Evolutionary conservation across 331 rosid genomes (phyloP).

Genomic region (Spiraea crenata): DNA sequence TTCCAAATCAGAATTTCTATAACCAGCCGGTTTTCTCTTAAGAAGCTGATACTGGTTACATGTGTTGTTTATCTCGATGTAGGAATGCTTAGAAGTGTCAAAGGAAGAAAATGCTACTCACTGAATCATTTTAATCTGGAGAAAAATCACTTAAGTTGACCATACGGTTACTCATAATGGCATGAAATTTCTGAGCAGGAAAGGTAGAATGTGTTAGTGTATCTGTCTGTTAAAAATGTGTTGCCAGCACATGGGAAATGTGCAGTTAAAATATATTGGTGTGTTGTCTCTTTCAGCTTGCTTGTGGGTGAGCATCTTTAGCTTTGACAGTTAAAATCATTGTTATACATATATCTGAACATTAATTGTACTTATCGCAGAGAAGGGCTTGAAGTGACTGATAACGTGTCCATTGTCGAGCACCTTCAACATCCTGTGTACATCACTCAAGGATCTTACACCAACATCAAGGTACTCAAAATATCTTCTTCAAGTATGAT

Average conservation of each 20-base stretch:
- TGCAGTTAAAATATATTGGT: neutral
- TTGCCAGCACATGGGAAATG: neutral
- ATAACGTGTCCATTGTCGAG: constrained; percentile 92
- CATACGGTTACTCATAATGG: neutral
- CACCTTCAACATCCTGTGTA: constrained; percentile 81
- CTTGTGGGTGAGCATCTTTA: too few species aligned
- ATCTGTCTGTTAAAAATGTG: neutral
- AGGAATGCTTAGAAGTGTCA: neutral
- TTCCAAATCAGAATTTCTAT: neutral
- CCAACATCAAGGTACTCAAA: constrained; percentile 86
- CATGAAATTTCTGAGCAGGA: too few species aligned
- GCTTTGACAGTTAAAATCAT: neutral
- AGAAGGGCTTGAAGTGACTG: constrained; percentile 89
- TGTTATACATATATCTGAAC: neutral
- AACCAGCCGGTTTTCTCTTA: neutral
- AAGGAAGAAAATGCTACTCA: neutral
- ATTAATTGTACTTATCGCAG: constrained; percentile 38
- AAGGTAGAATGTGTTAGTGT: too few species aligned
- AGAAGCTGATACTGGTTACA: neutral
- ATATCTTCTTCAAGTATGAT: neutral
- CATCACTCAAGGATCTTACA: constrained; percentile 87
- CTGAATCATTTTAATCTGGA: neutral
- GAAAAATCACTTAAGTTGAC: neutral
- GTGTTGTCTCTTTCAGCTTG: neutral
- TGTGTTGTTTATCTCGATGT: neutral